Conservation (phyloP, 2,329 filamentous ascomycete species). For the Alternaria alternata region DNA sequence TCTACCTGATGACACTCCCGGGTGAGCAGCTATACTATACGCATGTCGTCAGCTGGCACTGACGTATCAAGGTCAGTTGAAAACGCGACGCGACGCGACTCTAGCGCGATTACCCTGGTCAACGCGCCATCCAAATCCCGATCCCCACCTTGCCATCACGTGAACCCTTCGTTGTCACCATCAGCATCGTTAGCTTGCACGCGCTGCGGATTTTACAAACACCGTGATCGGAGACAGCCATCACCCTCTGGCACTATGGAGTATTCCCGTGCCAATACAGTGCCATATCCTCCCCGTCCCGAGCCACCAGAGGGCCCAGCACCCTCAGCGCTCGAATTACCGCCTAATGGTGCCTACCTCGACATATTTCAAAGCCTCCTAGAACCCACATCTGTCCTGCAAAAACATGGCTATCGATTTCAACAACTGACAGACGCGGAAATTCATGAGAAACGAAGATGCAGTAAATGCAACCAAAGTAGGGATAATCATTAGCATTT, state of each 20-base stretch:
- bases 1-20: not conserved
- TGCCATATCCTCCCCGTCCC: not conserved
- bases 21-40: not conserved
- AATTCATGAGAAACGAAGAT: conserved; percentile 20
- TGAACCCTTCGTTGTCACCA: not conserved
- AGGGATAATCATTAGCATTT: not conserved
- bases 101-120: not conserved
- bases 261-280: not conserved
- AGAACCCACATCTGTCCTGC: conserved; percentile 1
- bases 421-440: conserved; percentile 18
- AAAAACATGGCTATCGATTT: conserved; percentile 20
- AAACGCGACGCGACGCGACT: not conserved
- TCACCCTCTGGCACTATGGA: not conserved
- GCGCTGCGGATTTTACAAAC: not conserved
- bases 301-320: not conserved
- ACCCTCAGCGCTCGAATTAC: not conserved
- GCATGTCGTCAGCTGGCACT: not conserved
- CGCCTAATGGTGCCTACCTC: not conserved
- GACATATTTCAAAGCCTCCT: conserved; percentile 4
- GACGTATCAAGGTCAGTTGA: not conserved
- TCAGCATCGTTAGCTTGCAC: not conserved
- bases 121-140: not conserved
- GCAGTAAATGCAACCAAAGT: conserved; percentile 23
- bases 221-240: not conserved
- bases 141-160: not conserved